Conservation (phyloP, 176 grass and related monocot genomes). For the Dendrocalamus sinicus region DNA sequence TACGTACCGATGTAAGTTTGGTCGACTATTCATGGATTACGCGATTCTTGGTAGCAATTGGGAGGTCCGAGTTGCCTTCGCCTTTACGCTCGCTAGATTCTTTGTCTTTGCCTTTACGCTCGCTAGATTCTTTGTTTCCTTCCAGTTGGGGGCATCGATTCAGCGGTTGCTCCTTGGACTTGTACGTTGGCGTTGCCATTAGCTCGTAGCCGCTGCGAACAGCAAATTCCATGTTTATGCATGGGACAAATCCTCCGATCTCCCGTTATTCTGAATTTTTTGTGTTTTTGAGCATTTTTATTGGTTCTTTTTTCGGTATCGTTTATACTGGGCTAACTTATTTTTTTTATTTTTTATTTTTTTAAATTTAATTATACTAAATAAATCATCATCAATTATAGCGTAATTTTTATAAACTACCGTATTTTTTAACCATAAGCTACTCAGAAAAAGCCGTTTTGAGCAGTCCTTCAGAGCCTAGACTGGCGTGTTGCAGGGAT, state of each 20-base stretch:
- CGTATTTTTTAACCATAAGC: too few relatives aligned
- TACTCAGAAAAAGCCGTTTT: too few relatives aligned
- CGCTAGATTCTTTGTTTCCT: slow-evolving; percentile 11
- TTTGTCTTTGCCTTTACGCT: neutral
- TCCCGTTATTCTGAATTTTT: too few relatives aligned
- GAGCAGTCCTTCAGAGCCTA: neutral
- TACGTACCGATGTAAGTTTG: neutral
- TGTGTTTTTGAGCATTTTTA: too few relatives aligned
- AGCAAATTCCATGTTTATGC: too few relatives aligned
- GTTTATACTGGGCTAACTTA: too few relatives aligned
- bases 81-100: slow-evolving; percentile 5
- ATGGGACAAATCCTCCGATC: too few relatives aligned
- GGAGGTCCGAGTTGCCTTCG: neutral
- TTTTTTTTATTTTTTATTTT: too few relatives aligned
- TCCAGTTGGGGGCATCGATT: neutral
- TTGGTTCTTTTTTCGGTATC: too few relatives aligned
- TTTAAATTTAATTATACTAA: too few relatives aligned
- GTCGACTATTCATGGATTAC: neutral
- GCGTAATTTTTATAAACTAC: fast-evolving
- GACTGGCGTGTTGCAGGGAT: neutral
- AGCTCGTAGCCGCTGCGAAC: slow-evolving; percentile 4
- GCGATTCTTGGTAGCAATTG: neutral
- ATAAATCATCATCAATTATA: too few relatives aligned
- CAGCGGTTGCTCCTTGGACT: neutral
- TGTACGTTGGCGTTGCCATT: neutral